Conservation (phyloP, 441 rosid genomes). For the Flueggea neowawraea region DNA sequence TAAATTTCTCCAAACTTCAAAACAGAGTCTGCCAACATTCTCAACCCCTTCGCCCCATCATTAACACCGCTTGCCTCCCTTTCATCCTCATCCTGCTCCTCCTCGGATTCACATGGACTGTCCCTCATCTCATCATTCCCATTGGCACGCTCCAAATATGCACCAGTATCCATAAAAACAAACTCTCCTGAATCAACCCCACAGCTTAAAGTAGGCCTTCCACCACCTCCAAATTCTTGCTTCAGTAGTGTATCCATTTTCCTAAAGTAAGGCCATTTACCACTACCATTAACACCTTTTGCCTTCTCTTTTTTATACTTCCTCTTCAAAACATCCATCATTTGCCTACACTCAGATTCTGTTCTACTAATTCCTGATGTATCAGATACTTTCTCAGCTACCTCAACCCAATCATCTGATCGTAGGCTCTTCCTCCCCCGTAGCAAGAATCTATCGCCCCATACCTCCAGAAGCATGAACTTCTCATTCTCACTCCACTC, state of each 20-base stretch:
- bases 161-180: constrained; percentile 63
- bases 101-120: constrained; percentile 77
- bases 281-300: constrained; percentile 35
- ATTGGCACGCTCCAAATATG: constrained; percentile 59
- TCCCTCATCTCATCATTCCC: constrained; percentile 89
- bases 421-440: constrained; percentile 88
- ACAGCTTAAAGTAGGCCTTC: constrained; percentile 18
- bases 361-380: constrained; percentile 67
- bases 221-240: too few relatives aligned
- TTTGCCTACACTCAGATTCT: constrained; percentile 79
- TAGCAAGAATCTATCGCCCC: constrained; percentile 86
- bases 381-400: constrained; percentile 92
- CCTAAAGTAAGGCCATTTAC: constrained; percentile 79
- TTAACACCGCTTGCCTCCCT: too few relatives aligned
- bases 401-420: constrained; percentile 91
- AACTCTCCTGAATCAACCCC: constrained; percentile 90
- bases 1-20: constrained; percentile 73
- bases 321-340: constrained; percentile 85
- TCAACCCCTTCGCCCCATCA: constrained; percentile 2
- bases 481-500: too few relatives aligned
- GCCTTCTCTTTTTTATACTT: constrained; percentile 87
- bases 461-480: constrained; percentile 6
- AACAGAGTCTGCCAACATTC: constrained; percentile 80
- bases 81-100: constrained; percentile 43
- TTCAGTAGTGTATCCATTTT: constrained; percentile 74